Evolutionary conservation across 2,329 filamentous ascomycete species (phyloP), one percentile per base, ranked within the genome.

Genomic region (Diplodia intermedia): DNA sequence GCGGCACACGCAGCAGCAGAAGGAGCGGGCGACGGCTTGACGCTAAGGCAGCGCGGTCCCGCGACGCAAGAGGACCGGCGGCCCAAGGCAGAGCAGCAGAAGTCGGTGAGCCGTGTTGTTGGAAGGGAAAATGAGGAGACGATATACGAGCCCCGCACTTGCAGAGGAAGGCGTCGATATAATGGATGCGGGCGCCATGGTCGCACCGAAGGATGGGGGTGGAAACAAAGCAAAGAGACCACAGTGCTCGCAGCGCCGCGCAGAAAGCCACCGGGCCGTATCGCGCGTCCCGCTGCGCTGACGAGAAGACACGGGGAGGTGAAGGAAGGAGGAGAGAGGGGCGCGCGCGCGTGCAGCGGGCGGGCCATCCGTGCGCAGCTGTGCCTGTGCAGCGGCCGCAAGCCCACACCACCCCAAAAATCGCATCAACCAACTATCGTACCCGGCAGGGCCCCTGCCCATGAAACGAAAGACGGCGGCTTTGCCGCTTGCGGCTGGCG

Each of bases 401-500:
- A 47, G 40, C 56, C 40, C 56, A 20, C 40, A 36, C 12, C 31
- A 15, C 54, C 33, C 55, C 15, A 33, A 33, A 33, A 33, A 33
- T 33, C 31, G 31, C 53, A 55, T 55, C 53, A 38, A 31, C 31
- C 26, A 36, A 36, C 29, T n/a, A 36, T 36, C 18, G 18, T 33
- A 36, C 52, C 29, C 52, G 52, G 26, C 15, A 36, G 31, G 7
- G 56, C 23, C 56, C 26, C 47, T 23, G 43, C 15, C 43, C 57
- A 31, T 52, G 47, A 36, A 52, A 52, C 60, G 60, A 33, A 29
- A n/a, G 18, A 38, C 60, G 60, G 60, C 60, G 60, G 31, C 60
- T 20, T 63, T 63, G 47, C 60, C 60, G 60, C 60, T 36, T 63
- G 43, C 43, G 50, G 60, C 60, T 63, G 60, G 60, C 47, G 29